Percentiles rank a stretch among this genome's conserved stretches.
Conservation (phyloP, 106 monocot genomes). For the Allium sativum region DNA sequence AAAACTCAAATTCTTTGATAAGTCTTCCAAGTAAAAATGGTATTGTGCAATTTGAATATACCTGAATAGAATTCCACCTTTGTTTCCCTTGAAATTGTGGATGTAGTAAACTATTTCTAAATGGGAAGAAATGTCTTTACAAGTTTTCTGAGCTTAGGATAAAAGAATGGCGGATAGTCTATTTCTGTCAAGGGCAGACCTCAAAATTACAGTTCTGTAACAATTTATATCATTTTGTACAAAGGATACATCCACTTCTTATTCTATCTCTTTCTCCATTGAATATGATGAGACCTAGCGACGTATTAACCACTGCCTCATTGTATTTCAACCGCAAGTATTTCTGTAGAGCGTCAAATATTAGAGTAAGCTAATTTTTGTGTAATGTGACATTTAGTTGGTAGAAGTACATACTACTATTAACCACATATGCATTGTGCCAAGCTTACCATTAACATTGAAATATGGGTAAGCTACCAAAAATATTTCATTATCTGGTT, state of each 20-base stretch:
- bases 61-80: conserved; percentile 95
- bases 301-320: conserved; percentile 57
- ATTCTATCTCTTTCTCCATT: conserved; percentile 95
- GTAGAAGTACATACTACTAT: no score
- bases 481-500: conserved; percentile 76
- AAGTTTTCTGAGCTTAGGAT: conserved; percentile 73
- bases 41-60: no score
- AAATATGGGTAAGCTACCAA: conserved; percentile 95
- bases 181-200: conserved; percentile 19
- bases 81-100: conserved; percentile 94
- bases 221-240: background rate
- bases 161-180: conserved; percentile 98
- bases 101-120: conserved; percentile 84
- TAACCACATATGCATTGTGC: no score
- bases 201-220: background rate
- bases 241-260: conserved; percentile 98
- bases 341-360: conserved; percentile 36
- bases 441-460: conserved; percentile 81
- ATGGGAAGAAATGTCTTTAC: conserved; percentile 66
- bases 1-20: no score
- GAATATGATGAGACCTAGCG: conserved; percentile 71
- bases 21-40: no score
- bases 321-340: conserved; percentile 93
- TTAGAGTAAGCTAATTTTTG: no score
- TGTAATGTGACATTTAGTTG: no score